Percentiles rank a stretch among this genome's conserved stretches.
phyloP scores from a whole-genome alignment of 1,139 yeast genomes.

The Pneumocystis sp. region DNA sequence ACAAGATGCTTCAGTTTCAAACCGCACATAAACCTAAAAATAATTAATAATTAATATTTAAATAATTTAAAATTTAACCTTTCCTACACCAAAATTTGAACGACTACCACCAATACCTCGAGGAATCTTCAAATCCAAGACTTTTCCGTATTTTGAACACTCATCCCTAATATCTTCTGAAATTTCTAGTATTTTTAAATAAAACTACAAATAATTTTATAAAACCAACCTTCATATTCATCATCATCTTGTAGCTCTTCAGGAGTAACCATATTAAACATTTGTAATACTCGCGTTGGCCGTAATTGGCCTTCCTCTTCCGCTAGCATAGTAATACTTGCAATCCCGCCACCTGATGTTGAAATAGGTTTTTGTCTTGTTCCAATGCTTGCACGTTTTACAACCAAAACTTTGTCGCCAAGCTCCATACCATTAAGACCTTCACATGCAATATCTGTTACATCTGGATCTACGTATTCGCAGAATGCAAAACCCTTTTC shows the following conservation, averaged over 20 bases:
- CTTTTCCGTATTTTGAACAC: constrained; percentile 39
- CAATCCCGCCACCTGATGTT: constrained; percentile 14
- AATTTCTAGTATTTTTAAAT: constrained; percentile 25
- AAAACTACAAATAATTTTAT: neutral
- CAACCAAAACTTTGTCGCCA: constrained; percentile 23
- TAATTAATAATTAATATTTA: neutral
- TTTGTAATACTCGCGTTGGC: constrained; percentile 40
- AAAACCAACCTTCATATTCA: constrained; percentile 24
- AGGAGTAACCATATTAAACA: constrained; percentile 51
- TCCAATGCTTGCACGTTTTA: constrained; percentile 26
- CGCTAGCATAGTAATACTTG: constrained; percentile 18
- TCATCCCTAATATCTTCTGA: constrained; percentile 39
- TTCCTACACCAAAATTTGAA: constrained; percentile 49
- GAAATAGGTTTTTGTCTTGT: constrained; percentile 18
- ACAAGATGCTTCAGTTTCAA: constrained; percentile 39
- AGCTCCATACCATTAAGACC: constrained; percentile 23
- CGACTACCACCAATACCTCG: constrained; percentile 34
- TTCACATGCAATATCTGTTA: constrained; percentile 21
- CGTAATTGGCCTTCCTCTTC: constrained; percentile 12
- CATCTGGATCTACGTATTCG: constrained; percentile 23
- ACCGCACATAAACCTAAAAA: constrained; percentile 40
- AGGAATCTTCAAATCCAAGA: constrained; percentile 47
- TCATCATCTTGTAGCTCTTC: constrained; percentile 45
- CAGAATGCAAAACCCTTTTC: constrained; percentile 31
- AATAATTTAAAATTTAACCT: constrained; percentile 19